These are phyloP conservation scores for Tardiomyces depauwii DNA, from an alignment of 1,139 yeast species.

Conservation along the genomic window DNA sequence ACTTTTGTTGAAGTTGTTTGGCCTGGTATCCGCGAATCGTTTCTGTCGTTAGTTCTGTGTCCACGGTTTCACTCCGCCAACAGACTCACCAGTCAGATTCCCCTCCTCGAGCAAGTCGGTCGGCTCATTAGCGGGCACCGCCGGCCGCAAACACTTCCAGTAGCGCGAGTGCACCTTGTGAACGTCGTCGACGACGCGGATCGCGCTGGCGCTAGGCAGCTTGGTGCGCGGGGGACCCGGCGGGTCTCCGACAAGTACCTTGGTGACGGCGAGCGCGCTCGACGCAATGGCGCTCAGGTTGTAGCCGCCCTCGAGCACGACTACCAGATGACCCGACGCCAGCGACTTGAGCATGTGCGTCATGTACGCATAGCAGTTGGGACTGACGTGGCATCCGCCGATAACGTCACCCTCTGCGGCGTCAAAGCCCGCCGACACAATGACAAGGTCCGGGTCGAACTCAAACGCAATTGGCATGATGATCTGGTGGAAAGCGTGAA, in stretches of 20 bases:
- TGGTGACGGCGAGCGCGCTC: constrained; percentile 87
- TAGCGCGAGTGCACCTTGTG: constrained; percentile 69
- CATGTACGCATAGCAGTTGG: constrained; percentile 95
- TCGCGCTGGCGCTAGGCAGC: constrained; percentile 48
- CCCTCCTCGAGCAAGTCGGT: not conserved
- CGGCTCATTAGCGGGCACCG: constrained; percentile 2
- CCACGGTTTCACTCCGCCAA: constrained; percentile 1
- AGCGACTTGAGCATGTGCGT: constrained; percentile 81
- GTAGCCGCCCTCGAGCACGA: constrained; percentile 93
- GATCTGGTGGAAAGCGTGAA: constrained; percentile 83
- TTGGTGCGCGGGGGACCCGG: constrained; percentile 72
- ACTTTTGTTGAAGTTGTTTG: constrained; percentile 40
- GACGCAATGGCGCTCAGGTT: constrained; percentile 82
- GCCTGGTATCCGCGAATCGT: constrained; percentile 68
- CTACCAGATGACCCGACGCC: constrained; percentile 82
- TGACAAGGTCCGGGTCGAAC: constrained; percentile 85
- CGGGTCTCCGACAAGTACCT: constrained; percentile 87
- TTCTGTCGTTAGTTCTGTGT: constrained; percentile 8
- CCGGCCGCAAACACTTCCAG: constrained; percentile 64
- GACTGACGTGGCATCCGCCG: constrained; percentile 96
- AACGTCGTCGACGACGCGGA: constrained; percentile 82
- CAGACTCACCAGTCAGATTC: too few species aligned
- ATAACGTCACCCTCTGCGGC: constrained; percentile 98
- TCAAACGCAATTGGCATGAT: constrained; percentile 84
- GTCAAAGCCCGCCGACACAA: constrained; percentile 92